Conservation (phyloP, 306 rosid species). For the Inga laurina region DNA sequence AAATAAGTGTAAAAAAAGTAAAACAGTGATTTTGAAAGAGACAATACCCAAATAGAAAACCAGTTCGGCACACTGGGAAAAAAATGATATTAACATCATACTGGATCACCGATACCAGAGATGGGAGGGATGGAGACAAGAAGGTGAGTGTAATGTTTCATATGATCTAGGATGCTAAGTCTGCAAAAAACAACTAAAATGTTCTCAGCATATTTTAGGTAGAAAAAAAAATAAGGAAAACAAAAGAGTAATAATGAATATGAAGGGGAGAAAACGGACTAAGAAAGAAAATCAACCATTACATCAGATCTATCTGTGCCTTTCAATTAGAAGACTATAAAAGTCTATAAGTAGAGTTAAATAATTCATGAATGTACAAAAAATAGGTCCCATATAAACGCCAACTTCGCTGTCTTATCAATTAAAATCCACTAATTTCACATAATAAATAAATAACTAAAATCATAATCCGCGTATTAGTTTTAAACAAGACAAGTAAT, state of each 20-base stretch:
- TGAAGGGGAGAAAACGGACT: neutral
- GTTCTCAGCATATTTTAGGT: constrained; percentile 1
- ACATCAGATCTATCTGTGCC: neutral
- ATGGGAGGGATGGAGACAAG: constrained; percentile 78
- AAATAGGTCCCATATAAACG: neutral
- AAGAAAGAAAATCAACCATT: neutral
- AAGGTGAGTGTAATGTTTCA: constrained; percentile 72
- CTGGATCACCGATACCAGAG: constrained; percentile 70
- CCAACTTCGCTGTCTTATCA: neutral
- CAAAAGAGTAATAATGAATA: neutral
- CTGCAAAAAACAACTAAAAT: constrained; percentile 44
- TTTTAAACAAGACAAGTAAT: neutral
- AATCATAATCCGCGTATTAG: neutral
- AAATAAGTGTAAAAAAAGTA: constrained; percentile 18
- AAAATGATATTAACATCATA: constrained; percentile 31
- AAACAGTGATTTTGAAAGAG: constrained; percentile 17
- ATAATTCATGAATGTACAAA: constrained; percentile 15
- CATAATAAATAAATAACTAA: neutral
- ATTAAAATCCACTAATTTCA: neutral
- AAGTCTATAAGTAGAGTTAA: neutral
- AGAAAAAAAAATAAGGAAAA: neutral
- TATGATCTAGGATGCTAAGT: constrained; percentile 38
- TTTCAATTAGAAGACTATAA: neutral
- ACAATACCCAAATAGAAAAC: constrained; percentile 19
- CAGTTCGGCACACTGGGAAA: neutral